These are phyloP conservation scores for Aspergillus arachidicola DNA, from an alignment of 2,329 filamentous ascomycete species.

Conservation along the genomic window DNA sequence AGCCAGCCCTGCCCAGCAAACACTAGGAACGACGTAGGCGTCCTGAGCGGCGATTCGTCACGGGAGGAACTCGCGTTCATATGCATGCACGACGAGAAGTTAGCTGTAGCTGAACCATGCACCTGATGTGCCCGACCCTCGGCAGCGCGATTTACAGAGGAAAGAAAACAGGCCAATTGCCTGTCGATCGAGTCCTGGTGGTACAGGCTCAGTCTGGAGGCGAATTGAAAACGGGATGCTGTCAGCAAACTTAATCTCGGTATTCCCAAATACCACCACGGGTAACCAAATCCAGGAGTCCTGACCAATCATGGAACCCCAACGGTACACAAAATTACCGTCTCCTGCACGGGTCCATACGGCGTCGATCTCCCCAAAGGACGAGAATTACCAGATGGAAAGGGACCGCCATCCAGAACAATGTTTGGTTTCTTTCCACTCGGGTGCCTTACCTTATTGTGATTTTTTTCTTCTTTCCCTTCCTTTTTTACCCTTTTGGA, in stretches of 20 bases:
- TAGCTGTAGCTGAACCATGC: not conserved
- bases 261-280: not conserved
- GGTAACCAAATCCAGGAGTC: not conserved
- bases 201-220: not conserved
- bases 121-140: not conserved
- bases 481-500: not conserved
- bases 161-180: not conserved
- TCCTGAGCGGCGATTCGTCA: not conserved
- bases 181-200: not conserved
- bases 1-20: not conserved
- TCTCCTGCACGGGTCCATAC: not conserved
- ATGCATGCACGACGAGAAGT: not conserved
- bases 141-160: not conserved
- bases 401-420: not conserved
- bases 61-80: not conserved
- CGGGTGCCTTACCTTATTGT: not conserved
- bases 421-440: not conserved
- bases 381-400: not conserved
- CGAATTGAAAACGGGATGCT: not conserved
- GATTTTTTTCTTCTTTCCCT: not conserved
- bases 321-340: not conserved
- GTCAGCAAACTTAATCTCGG: not conserved
- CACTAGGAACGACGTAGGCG: not conserved
- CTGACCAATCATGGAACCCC: not conserved
- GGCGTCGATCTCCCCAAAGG: constrained; percentile 1